A percentile compares a stretch with the other conserved stretches of the same genome.
Evolutionary conservation across 2,329 filamentous ascomycete genomes (phyloP).

Genomic region (Hirsutella minnesotensis): DNA sequence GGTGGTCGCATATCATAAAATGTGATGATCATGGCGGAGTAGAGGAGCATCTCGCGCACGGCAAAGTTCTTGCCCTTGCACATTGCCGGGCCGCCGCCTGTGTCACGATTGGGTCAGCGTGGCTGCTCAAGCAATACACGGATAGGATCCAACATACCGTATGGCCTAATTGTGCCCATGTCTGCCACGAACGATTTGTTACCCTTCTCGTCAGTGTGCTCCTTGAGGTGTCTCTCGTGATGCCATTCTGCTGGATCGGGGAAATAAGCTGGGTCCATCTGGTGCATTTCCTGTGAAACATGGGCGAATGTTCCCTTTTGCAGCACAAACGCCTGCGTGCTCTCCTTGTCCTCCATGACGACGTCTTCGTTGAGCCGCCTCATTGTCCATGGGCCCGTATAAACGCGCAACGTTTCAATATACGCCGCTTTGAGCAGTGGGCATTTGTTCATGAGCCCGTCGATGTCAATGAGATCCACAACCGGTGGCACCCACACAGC

Average conservation of each 20-base stretch:
- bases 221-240: slow-evolving; percentile 19
- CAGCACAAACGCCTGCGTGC: slow-evolving; percentile 15
- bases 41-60: slow-evolving; percentile 21
- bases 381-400: slow-evolving; percentile 21
- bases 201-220: slow-evolving; percentile 12
- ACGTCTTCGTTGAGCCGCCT: slow-evolving; percentile 20
- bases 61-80: slow-evolving; percentile 20
- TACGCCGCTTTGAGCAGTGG: slow-evolving; percentile 27
- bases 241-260: slow-evolving; percentile 23
- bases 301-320: slow-evolving; percentile 23
- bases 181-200: slow-evolving; percentile 10
- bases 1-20: slow-evolving; percentile 24
- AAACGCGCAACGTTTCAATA: slow-evolving; percentile 26
- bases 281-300: slow-evolving; percentile 19
- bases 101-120: background rate
- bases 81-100: slow-evolving; percentile 20
- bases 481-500: slow-evolving; percentile 22
- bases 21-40: slow-evolving; percentile 20
- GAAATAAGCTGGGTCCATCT: slow-evolving; percentile 21
- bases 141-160: slow-evolving; percentile 15
- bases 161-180: slow-evolving; percentile 17
- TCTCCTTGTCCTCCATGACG: slow-evolving; percentile 14
- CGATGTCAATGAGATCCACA: slow-evolving; percentile 22
- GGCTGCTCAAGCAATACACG: background rate
- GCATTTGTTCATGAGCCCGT: slow-evolving; percentile 22